Percentiles rank a stretch among this genome's conserved stretches.
These are phyloP conservation scores for Blastobotrys muscicola DNA, from an alignment of 805 yeast species.

Conservation along the genomic window DNA sequence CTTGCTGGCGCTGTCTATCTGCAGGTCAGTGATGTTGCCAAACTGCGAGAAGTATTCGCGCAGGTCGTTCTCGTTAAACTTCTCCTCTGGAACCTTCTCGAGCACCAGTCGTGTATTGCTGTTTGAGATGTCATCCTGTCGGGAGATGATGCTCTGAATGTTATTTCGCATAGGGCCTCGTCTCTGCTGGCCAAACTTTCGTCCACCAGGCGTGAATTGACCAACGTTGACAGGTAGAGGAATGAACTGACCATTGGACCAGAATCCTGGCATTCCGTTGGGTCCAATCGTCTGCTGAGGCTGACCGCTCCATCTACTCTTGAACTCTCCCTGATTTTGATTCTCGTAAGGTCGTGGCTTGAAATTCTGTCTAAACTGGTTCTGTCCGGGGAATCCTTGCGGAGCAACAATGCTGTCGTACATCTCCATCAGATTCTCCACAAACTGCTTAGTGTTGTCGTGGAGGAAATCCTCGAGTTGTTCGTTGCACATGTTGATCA, in stretches of 20 bases:
- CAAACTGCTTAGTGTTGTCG: constrained; percentile 26
- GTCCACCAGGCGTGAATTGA: no score
- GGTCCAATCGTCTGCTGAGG: constrained; percentile 5
- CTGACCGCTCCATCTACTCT: background rate
- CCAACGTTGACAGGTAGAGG: constrained; percentile 7
- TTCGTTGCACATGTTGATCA: constrained; percentile 24
- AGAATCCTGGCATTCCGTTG: constrained; percentile 3
- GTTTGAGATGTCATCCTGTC: background rate
- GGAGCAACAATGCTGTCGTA: background rate
- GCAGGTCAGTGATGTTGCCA: constrained; percentile 30
- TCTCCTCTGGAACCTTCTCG: constrained; percentile 36
- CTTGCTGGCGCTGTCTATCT: constrained; percentile 21
- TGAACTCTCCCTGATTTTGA: background rate
- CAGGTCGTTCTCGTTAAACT: constrained; percentile 28
- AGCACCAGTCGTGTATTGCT: constrained; percentile 30
- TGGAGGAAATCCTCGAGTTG: constrained; percentile 35
- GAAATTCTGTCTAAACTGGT: constrained; percentile 22
- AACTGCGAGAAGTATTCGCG: constrained; percentile 33
- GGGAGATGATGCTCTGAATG: no score
- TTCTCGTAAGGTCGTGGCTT: constrained; percentile 6
- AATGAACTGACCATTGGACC: constrained; percentile 8
- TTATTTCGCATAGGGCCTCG: no score
- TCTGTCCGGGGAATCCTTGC: constrained; percentile 17
- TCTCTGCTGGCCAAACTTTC: no score
- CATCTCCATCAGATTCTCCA: constrained; percentile 24